These are phyloP conservation scores for Hydrangea macrophylla DNA, from an alignment of 148 eudicot genomes.

Conservation along the genomic window DNA sequence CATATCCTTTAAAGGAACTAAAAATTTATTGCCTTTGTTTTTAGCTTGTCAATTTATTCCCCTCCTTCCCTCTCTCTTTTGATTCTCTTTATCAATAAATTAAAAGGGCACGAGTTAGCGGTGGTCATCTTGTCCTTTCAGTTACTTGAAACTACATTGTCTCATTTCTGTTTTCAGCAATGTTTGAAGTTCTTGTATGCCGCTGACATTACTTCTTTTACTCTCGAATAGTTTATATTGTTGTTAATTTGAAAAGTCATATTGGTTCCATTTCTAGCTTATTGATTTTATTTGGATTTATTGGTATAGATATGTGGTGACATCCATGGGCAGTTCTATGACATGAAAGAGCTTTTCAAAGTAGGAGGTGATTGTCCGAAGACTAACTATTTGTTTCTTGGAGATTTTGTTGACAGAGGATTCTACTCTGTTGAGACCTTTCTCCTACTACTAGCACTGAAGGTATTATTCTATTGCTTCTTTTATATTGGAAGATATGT, in stretches of 20 bases:
- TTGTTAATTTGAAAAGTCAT: background rate
- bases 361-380: slow-evolving; percentile 98
- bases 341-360: slow-evolving; percentile 91
- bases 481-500: too few relatives aligned
- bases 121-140: too few relatives aligned
- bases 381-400: slow-evolving; percentile 89
- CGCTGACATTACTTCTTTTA: background rate
- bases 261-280: background rate
- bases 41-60: too few relatives aligned
- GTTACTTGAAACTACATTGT: slow-evolving; percentile 3
- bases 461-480: slow-evolving; percentile 40
- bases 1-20: too few relatives aligned
- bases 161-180: background rate
- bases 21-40: too few relatives aligned
- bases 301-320: slow-evolving; percentile 80
- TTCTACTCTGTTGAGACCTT: slow-evolving; percentile 93
- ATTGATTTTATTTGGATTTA: background rate
- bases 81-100: too few relatives aligned
- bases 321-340: slow-evolving; percentile 96
- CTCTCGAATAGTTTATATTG: background rate
- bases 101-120: too few relatives aligned
- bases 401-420: slow-evolving; percentile 97
- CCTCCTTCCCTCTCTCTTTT: too few relatives aligned
- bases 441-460: slow-evolving; percentile 82
- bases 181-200: background rate